Evolutionary conservation across 345 rosid species (phyloP), one percentile per base, ranked within the genome.

Genomic region (Brassica incana): DNA sequence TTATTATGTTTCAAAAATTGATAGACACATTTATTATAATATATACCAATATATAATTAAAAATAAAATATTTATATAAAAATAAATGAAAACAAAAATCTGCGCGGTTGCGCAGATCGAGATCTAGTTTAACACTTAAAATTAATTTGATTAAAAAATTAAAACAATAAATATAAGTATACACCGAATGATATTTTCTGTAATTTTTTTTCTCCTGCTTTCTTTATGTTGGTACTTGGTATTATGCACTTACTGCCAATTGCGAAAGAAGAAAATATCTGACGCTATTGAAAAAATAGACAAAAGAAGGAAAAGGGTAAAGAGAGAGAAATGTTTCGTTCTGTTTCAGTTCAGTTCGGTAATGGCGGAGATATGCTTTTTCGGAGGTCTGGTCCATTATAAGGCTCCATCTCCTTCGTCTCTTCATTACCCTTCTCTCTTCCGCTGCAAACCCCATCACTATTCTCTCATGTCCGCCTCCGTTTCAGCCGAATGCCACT

Each of bases 311-410:
- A 40, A n/a, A 50, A 38, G 33, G 56, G 9, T n/a, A 11, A 66
- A 15, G 71, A 65, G 54, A 52, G 20, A n/a, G 20, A 16, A 5
- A 45, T 78, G 63, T 16, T 50, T 73, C 32, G 2, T 14, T 73
- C 73, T 1, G 72, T 70, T 63, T 50, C 59, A 8, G 3, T 63
- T 50, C 48, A 2, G 3, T 80, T 75, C 40, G 86, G 83, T 77
- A 52, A 91, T 89, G 97, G 94, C 93, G 86, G 95, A 87, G 45
- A 14, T 76, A 62, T 74, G 83, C 79, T 82, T 77, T 40, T 68
- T 79, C 11, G 74, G 75, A 48, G 67, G 76, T 65, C 38, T 71
- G 3, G 68, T 75, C 76, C 72, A 75, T 40, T 71, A 75, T 20
- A 75, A 75, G 23, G 66, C 85, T 54, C 79, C 68, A 29, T 76